Conservation (phyloP, 106 monocot genomes). For the Allium sativum region DNA sequence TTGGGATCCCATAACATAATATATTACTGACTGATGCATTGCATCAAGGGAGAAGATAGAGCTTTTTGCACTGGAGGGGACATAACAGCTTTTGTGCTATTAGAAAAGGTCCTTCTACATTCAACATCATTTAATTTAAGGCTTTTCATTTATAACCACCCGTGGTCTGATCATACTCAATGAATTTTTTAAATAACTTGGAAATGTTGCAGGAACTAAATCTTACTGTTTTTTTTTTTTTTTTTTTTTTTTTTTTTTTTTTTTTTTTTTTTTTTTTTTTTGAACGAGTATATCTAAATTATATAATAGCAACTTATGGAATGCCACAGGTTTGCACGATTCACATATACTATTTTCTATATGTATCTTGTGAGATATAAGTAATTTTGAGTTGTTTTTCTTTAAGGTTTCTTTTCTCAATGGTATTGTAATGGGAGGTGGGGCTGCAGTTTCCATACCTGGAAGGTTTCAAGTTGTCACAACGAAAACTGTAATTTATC, state of each 20-base stretch:
- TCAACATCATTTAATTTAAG: too few species aligned
- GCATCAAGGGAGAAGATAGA: conserved; percentile 61
- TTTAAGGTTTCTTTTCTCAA: conserved; percentile 74
- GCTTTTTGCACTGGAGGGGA: conserved; percentile 98
- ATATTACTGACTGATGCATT: too few species aligned
- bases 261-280: too few species aligned
- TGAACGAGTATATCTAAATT: conserved; percentile 68
- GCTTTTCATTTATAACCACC: too few species aligned
- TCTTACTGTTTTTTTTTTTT: too few species aligned
- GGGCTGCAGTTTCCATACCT: conserved; percentile 79
- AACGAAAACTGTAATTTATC: conserved; percentile 48
- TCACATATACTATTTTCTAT: not conserved
- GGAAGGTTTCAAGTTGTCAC: conserved; percentile 83
- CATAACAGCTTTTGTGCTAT: conserved; percentile 51
- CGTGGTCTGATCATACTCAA: too few species aligned
- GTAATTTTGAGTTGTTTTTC: not conserved
- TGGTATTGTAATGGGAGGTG: conserved; percentile 89
- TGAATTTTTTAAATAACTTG: too few species aligned
- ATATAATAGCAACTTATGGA: conserved; percentile 68
- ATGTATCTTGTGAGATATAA: not conserved
- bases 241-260: too few species aligned
- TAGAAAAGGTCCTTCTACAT: conserved; percentile 28
- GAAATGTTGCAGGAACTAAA: too few species aligned
- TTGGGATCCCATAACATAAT: too few species aligned
- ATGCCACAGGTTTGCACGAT: conserved; percentile 56